Evolutionary conservation across 805 yeast genomes (phyloP), one percentile per base, ranked within the genome.

Genomic region (Candida sakaeoensis): DNA sequence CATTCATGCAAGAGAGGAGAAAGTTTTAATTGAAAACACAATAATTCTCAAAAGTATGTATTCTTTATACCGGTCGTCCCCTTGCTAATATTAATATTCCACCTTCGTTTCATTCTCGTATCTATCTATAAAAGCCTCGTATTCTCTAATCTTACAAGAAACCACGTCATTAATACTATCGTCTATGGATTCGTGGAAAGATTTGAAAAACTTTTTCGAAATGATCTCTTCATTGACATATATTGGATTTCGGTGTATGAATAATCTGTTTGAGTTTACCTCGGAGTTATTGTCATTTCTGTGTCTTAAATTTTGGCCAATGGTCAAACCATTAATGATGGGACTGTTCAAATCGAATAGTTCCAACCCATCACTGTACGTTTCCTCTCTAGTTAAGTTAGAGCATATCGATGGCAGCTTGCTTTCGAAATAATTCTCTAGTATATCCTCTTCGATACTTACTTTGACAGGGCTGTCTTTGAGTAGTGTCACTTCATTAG

Each of bases 1-100:
- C 67, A 3, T 67, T 60, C 39, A 65, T 65, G 61, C 55, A 56
- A 33, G 65, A 55, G 39, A 52, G 53, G 42, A 8, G 15, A 29
- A n/a, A n/a, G n/a, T n/a, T n/a, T n/a, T n/a, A n/a, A n/a, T n/a
- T n/a, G n/a, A 22, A 28, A 23, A 38, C 26, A n/a, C 49, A 51
- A 30, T 36, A 14, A 30, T 39, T 12, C 13, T 18, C 35, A 18
- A 3, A 18, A 34, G 17, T 14, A 37, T 28, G 9, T 36, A 15
- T 37, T 23, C 15, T 18, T 9, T 29, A 23, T 31, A 29, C 16
- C 30, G n/a, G n/a, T n/a, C n/a, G n/a, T n/a, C n/a, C n/a, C n/a
- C n/a, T n/a, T n/a, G n/a, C 13, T 5, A 19, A 27, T 27, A 8
- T 27, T 13, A 9, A 8, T 10, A 10, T 13, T 10, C 31, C 8